phyloP scores from a whole-genome alignment of 805 yeast species.

The Peterozyma xylosa region DNA sequence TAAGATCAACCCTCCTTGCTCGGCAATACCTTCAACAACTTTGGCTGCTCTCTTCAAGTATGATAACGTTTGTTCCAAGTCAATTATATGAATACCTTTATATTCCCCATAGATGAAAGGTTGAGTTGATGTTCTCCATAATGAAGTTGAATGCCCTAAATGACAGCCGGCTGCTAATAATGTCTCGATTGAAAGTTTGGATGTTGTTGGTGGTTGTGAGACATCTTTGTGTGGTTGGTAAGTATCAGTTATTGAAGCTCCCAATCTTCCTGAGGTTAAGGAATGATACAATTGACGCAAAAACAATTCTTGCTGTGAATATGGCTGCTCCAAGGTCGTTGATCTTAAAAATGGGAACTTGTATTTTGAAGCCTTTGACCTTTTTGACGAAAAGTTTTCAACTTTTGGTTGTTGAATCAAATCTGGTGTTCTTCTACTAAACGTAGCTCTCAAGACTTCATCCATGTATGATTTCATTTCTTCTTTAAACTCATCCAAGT shows the following conservation, averaged over 20 bases:
- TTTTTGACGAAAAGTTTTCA: no score
- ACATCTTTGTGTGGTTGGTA: constrained; percentile 67
- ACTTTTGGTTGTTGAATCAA: no score
- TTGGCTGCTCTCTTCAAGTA: constrained; percentile 75
- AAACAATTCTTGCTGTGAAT: constrained; percentile 69
- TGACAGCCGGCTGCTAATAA: constrained; percentile 92
- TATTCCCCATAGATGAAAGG: constrained; percentile 84
- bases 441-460: no score
- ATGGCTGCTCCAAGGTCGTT: constrained; percentile 55
- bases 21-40: constrained; percentile 77
- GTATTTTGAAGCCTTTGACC: neutral
- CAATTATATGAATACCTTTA: constrained; percentile 86
- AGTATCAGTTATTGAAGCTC: constrained; percentile 56
- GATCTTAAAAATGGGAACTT: constrained; percentile 60
- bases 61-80: constrained; percentile 74
- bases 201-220: constrained; percentile 46
- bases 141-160: constrained; percentile 80
- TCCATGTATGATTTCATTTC: no score
- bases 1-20: constrained; percentile 72
- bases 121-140: constrained; percentile 76
- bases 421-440: no score
- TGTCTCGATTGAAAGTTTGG: constrained; percentile 57
- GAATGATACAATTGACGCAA: constrained; percentile 66
- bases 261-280: constrained; percentile 45
- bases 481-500: no score